Conservation (phyloP, 179 eudicot genomes). For the Beta lomatogona region DNA sequence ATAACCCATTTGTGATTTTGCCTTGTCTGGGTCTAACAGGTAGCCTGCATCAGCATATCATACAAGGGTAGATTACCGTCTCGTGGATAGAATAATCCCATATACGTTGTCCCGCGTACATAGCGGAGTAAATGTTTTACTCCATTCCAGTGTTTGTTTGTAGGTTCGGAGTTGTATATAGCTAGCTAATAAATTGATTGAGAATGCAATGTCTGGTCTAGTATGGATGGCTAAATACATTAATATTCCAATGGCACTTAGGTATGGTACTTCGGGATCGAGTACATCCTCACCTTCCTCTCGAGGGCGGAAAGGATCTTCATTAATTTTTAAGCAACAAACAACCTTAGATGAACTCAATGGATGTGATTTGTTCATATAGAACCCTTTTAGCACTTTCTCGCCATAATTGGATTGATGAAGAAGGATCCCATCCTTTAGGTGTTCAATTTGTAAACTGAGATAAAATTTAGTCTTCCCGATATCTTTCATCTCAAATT, state of each 20-base stretch:
- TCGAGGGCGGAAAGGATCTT: no score
- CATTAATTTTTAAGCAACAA: no score
- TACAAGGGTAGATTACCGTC: neutral
- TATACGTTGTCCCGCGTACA: neutral
- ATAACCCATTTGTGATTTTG: neutral
- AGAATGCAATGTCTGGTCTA: no score
- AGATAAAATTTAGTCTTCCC: no score
- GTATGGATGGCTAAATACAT: slow-evolving; percentile 10
- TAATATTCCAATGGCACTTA: slow-evolving; percentile 7
- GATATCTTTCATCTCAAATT: no score
- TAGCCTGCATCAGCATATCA: slow-evolving; percentile 1
- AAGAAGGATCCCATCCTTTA: no score
- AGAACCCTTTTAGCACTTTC: neutral
- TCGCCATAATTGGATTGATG: neutral
- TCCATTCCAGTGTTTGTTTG: neutral
- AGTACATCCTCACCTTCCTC: neutral
- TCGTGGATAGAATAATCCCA: neutral
- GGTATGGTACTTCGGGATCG: slow-evolving; percentile 17
- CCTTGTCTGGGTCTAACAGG: slow-evolving; percentile 8
- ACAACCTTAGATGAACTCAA: no score
- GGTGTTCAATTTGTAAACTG: no score
- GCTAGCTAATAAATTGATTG: no score
- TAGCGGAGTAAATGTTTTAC: neutral
- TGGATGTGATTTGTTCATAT: no score
- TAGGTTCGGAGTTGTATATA: neutral